phyloP scores from a whole-genome alignment of 176 grass and related monocot species.

The Cenchrus purpureus region DNA sequence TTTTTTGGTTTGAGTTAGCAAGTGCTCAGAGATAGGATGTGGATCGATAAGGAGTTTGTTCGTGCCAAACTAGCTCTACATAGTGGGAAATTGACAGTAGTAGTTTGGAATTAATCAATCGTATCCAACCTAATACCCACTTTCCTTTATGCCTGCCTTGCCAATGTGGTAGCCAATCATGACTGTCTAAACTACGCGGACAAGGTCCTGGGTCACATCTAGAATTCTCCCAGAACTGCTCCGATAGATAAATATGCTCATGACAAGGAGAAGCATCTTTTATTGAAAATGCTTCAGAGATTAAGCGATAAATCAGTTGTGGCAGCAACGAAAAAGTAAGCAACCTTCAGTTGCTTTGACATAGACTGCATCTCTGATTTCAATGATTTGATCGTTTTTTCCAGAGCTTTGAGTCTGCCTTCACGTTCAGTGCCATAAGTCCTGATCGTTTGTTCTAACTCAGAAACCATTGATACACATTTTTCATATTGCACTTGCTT shows the following conservation, averaged over 20 bases:
- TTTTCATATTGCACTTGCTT: slow-evolving; percentile 69
- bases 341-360: slow-evolving; percentile 89
- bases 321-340: slow-evolving; percentile 37
- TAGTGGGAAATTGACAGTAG: not conserved
- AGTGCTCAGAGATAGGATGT: not conserved
- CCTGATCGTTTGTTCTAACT: slow-evolving; percentile 75
- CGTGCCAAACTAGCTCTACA: not conserved
- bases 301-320: not conserved
- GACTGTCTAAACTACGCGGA: not conserved
- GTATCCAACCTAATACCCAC: not conserved
- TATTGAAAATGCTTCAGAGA: slow-evolving; percentile 1
- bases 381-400: slow-evolving; percentile 79
- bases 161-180: not conserved
- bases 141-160: not conserved
- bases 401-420: slow-evolving; percentile 82
- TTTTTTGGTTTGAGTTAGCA: not conserved
- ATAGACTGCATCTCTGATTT: slow-evolving; percentile 91
- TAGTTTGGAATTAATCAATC: not conserved
- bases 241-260: not conserved
- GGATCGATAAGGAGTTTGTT: not conserved
- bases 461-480: slow-evolving; percentile 66
- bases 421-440: slow-evolving; percentile 85
- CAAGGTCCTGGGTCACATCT: not conserved
- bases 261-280: not conserved
- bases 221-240: not conserved